Evolutionary conservation across 2,329 filamentous ascomycete genomes (phyloP).

Genomic region (Colletotrichum somersetense): DNA sequence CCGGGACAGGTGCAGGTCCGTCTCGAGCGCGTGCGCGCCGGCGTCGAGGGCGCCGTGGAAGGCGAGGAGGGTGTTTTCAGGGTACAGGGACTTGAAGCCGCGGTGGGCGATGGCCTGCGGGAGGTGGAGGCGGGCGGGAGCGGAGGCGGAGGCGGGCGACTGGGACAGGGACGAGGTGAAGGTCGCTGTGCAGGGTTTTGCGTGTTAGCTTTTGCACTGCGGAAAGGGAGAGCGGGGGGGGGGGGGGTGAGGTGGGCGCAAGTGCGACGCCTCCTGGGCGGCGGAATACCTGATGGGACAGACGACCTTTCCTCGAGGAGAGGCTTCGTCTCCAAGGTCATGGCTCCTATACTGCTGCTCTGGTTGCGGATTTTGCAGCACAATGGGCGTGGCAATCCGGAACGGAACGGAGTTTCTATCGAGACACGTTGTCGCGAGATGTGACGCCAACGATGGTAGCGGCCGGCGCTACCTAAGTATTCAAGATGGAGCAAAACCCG

Average conservation of each 20-base stretch:
- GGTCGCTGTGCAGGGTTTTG: slow-evolving; percentile 45
- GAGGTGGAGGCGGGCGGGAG: slow-evolving; percentile 47
- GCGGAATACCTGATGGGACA: slow-evolving; percentile 16
- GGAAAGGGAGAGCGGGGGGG: neutral
- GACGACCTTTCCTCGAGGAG: slow-evolving; percentile 1
- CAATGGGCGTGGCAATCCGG: neutral
- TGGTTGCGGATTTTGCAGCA: neutral
- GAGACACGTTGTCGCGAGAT: neutral
- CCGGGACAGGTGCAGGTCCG: slow-evolving; percentile 84
- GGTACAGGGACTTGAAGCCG: slow-evolving; percentile 81
- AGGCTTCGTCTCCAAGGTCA: slow-evolving; percentile 10
- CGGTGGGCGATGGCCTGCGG: slow-evolving; percentile 84
- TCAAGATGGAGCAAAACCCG: neutral
- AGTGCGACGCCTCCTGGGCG: neutral
- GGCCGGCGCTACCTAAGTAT: neutral
- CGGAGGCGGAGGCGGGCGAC: slow-evolving; percentile 38
- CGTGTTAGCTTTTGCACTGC: neutral
- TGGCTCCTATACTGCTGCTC: neutral
- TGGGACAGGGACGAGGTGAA: slow-evolving; percentile 52
- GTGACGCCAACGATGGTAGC: neutral
- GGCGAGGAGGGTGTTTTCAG: slow-evolving; percentile 88
- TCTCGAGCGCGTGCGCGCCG: slow-evolving; percentile 87
- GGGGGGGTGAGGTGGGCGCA: neutral
- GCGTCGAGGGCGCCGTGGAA: slow-evolving; percentile 80
- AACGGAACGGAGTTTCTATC: neutral